Base-by-base conservation (phyloP, 1,284 basidiomycete genomes). In the Austroboletus rostrupii region DNA sequence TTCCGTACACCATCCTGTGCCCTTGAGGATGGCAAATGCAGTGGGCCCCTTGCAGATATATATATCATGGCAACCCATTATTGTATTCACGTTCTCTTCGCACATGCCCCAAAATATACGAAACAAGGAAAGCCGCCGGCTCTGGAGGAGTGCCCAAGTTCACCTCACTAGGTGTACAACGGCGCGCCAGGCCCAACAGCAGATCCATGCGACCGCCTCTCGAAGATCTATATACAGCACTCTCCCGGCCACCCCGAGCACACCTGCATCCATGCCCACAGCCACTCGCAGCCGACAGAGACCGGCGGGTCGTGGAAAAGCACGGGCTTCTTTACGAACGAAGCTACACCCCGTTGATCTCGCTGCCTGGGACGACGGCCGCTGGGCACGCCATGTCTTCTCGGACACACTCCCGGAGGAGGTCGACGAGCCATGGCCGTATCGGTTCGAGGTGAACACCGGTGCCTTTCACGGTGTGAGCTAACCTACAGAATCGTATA, bases 401-500 rank as follows among this genome's bases (percentile, higher is more conserved):
- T 32, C 37, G 31, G 69, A 68, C 45, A 61, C 59, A 11, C 64
- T 70, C 38, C 73, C 78, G n/a, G 59, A 64, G 21, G 70, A 75
- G 49, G 66, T 81, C 8, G 73, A 81, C 45, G 77, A 83, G n/a
- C 67, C 78, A 0, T 79, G 77, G 68, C 68, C 72, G 23, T 82
- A 77, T 56, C 70, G 70, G 14, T 83, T 83, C 62, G 63, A 70
- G 62, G 81, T 79, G 59, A 38, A 54, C 33, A 23, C 36, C 6
- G 40, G 14, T 36, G 13, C 6, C 4, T 20, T 29, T 14, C 13
- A 26, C 36, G 9, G 37, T 3, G 13, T 14, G 33, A n/a, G 6
- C 8, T n/a, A 35, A 26, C 13, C 1, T 2, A 35, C n/a, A 8
- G 4, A 14, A 3, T 35, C n/a, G 33, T 8, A 36, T 36, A 82